phyloP scores from a whole-genome alignment of 1,139 yeast genomes.

The Yamadazyma triangularis region DNA sequence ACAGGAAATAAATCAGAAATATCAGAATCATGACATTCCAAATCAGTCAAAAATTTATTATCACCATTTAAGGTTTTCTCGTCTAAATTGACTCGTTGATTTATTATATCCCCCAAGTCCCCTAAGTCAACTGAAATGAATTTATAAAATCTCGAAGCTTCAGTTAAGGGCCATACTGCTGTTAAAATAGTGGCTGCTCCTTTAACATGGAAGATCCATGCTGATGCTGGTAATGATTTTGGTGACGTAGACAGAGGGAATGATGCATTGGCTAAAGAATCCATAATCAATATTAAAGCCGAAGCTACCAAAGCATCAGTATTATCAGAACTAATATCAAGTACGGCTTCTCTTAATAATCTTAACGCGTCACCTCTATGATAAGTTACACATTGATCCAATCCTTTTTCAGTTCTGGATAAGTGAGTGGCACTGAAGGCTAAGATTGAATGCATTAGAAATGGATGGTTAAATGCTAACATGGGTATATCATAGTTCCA shows the following conservation, averaged over 20 bases:
- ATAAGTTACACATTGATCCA: constrained; percentile 78
- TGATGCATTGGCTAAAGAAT: constrained; percentile 89
- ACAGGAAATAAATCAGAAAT: constrained; percentile 85
- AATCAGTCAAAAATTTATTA: constrained; percentile 43
- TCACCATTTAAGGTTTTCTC: constrained; percentile 12
- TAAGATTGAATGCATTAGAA: constrained; percentile 83
- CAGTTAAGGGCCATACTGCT: constrained; percentile 92
- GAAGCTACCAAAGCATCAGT: constrained; percentile 93
- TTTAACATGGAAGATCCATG: constrained; percentile 95
- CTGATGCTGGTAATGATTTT: constrained; percentile 79
- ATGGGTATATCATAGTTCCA: constrained; percentile 88
- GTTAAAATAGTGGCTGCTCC: constrained; percentile 95
- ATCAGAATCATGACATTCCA: constrained; percentile 83
- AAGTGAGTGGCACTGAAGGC: constrained; percentile 92
- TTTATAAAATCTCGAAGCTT: constrained; percentile 66
- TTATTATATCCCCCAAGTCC: constrained; percentile 77
- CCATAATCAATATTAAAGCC: constrained; percentile 84
- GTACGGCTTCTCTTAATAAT: constrained; percentile 76
- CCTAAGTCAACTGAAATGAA: constrained; percentile 76
- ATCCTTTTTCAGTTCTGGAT: constrained; percentile 68
- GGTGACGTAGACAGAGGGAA: constrained; percentile 59
- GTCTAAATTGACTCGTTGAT: constrained; percentile 34
- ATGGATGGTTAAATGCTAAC: constrained; percentile 84
- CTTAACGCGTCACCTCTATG: constrained; percentile 87
- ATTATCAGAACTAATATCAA: constrained; percentile 75